phyloP scores from a whole-genome alignment of 1,139 yeast genomes.

The Arxiozyma slooffiae region DNA sequence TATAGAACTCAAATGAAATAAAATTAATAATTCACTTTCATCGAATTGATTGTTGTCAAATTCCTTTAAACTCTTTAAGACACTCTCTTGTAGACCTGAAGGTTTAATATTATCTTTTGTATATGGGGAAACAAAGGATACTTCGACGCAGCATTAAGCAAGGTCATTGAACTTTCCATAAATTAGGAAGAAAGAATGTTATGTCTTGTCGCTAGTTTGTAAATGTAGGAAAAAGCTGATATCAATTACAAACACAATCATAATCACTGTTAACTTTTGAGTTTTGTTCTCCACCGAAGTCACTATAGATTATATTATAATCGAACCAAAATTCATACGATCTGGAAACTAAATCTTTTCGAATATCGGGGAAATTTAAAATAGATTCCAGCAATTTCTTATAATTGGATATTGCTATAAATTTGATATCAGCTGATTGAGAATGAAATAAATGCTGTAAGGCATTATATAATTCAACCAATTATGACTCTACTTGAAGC shows the following conservation, averaged over 20 bases:
- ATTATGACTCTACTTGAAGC: constrained; percentile 1
- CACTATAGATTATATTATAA: constrained; percentile 51
- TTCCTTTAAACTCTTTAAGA: constrained; percentile 37
- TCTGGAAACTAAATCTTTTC: constrained; percentile 34
- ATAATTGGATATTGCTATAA: constrained; percentile 46
- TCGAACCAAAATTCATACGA: constrained; percentile 57
- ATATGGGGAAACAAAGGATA: constrained; percentile 55
- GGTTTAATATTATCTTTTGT: constrained; percentile 40
- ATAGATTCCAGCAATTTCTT: constrained; percentile 41
- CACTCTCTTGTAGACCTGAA: constrained; percentile 45
- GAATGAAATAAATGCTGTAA: constrained; percentile 33
- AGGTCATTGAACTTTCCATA: constrained; percentile 37
- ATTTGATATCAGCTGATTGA: constrained; percentile 31
- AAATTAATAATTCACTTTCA: constrained; percentile 37
- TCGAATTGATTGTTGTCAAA: constrained; percentile 31
- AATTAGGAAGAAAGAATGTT: constrained; percentile 29
- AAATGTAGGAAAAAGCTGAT: constrained; percentile 41
- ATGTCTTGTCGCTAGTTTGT: constrained; percentile 28
- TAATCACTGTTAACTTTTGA: constrained; percentile 40
- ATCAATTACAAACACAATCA: constrained; percentile 45
- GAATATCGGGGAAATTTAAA: constrained; percentile 33
- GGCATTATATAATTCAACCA: constrained; percentile 16
- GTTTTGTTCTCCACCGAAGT: constrained; percentile 32
- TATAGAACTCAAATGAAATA: constrained; percentile 46
- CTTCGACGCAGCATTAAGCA: constrained; percentile 51